phyloP scores from a whole-genome alignment of 208 protist species.

The Naegleria lovaniensis region DNA sequence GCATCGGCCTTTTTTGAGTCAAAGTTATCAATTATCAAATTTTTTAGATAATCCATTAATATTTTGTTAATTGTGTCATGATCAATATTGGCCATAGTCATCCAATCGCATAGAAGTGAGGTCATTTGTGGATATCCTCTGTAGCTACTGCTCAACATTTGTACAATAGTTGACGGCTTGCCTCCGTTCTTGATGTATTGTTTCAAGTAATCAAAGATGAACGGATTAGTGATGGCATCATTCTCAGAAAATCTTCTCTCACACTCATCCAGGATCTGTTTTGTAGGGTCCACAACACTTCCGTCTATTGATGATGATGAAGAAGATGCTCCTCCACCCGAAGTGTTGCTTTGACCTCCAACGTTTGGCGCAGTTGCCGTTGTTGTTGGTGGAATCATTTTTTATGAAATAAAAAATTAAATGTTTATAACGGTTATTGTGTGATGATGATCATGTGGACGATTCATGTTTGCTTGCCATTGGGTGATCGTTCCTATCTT shows the following conservation, averaged over 20 bases:
- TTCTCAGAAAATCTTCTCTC: neutral
- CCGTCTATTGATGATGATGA: neutral
- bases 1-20: constrained; percentile 23
- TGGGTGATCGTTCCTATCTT: no score
- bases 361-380: neutral
- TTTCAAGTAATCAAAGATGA: neutral
- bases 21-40: neutral
- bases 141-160: constrained; percentile 8
- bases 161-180: neutral
- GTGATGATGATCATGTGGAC: no score
- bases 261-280: neutral
- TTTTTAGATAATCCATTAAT: neutral
- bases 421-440: neutral
- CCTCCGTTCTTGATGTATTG: constrained; percentile 8
- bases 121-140: constrained; percentile 24
- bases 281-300: neutral
- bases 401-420: neutral
- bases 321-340: neutral
- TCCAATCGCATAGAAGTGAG: neutral
- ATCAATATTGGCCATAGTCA: neutral
- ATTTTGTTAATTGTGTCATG: neutral
- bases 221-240: constrained; percentile 5
- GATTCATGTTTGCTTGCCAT: no score
- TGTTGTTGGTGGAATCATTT: neutral
- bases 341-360: no score